phyloP scores from a whole-genome alignment of 225 moss, liverwort and hornwort genomes.

The Asterella californica region DNA sequence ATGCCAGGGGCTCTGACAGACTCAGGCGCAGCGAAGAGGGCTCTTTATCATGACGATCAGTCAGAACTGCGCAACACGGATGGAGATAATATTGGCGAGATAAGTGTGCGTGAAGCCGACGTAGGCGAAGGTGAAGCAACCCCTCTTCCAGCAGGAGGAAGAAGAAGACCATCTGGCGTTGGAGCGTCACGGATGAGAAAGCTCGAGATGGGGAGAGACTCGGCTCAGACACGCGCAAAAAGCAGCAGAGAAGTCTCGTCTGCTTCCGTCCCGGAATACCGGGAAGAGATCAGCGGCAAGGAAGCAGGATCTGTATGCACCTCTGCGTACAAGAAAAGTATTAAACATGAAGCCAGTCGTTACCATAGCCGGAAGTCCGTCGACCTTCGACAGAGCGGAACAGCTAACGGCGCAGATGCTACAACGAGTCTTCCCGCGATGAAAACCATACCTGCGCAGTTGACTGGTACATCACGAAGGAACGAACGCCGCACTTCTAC shows the following conservation, averaged over 20 bases:
- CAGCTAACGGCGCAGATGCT: background rate
- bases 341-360: background rate
- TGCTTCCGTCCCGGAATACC: background rate
- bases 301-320: background rate
- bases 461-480: no score
- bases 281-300: background rate
- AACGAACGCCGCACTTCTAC: background rate
- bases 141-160: background rate
- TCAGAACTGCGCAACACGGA: background rate
- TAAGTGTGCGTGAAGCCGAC: background rate
- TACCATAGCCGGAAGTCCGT: background rate
- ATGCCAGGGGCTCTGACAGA: background rate
- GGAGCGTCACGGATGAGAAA: constrained; percentile 8
- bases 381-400: background rate
- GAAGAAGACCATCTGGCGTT: background rate
- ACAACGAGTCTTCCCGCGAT: background rate
- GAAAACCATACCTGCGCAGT: no score
- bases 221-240: background rate
- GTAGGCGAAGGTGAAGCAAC: constrained; percentile 9
- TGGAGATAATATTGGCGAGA: background rate
- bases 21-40: background rate
- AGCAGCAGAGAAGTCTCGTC: background rate
- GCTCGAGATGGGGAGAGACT: background rate
- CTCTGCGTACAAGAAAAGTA: background rate
- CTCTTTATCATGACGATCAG: background rate